Conservation (phyloP, 2,329 filamentous ascomycete species). For the Waltergamsia citrina region DNA sequence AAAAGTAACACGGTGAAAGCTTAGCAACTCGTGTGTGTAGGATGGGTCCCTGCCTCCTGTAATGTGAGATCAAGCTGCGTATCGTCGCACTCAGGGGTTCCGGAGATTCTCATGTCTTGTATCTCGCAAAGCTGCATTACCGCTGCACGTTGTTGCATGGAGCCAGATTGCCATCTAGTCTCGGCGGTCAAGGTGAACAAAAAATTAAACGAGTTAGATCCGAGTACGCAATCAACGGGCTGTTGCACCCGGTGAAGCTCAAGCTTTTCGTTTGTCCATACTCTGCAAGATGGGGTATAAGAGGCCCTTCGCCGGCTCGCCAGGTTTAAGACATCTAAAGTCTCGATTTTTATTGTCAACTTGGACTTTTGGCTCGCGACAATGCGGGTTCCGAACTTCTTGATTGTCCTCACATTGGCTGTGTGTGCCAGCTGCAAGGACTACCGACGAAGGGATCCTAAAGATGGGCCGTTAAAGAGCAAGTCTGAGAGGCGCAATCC, state of each 20-base stretch:
- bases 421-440: neutral
- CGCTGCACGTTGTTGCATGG: neutral
- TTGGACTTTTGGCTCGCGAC: no score
- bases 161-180: neutral
- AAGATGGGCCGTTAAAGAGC: neutral
- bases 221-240: neutral
- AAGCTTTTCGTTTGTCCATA: neutral
- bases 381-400: slow-evolving; percentile 1
- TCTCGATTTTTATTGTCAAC: no score
- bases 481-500: neutral
- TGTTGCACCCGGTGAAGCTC: neutral
- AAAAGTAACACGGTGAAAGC: no score
- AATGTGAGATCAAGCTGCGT: neutral
- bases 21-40: no score
- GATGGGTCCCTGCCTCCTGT: no score
- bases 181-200: no score
- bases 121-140: neutral
- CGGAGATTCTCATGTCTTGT: neutral
- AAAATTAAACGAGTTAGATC: no score
- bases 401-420: slow-evolving; percentile 1
- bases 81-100: slow-evolving; percentile 2
- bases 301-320: no score
- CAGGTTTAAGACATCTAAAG: no score
- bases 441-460: neutral
- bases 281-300: neutral